Evolutionary conservation across 805 yeast genomes (phyloP).

Genomic region (Hyphopichia homilentoma): DNA sequence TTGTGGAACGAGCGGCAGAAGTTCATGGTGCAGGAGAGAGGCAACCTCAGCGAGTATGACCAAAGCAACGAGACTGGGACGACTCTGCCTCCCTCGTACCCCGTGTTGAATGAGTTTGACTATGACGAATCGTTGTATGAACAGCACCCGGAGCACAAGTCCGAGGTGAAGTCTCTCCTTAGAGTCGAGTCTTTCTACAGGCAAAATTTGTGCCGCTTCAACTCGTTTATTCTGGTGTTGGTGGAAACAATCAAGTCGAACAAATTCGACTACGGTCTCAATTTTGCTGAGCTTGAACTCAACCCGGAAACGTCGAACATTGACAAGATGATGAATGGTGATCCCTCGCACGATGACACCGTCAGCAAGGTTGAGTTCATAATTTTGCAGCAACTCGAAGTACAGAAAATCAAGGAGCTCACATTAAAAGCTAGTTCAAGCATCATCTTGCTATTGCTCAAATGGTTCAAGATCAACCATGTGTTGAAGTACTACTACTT

Average conservation of each 20-base stretch:
- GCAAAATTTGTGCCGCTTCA: conserved; percentile 49
- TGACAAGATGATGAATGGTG: conserved; percentile 5
- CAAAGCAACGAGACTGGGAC: too few relatives aligned
- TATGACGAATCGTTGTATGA: conserved; percentile 17
- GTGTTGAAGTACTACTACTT: conserved; percentile 75
- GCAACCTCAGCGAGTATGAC: conserved; percentile 28
- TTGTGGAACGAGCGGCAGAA: conserved; percentile 67
- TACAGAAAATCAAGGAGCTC: conserved; percentile 58
- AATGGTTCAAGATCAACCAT: conserved; percentile 81
- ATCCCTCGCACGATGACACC: conserved; percentile 8
- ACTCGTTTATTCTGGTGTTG: conserved; percentile 61
- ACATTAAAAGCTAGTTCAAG: conserved; percentile 57
- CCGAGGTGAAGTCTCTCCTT: conserved; percentile 40
- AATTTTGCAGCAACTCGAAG: conserved; percentile 46
- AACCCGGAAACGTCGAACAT: conserved; percentile 29
- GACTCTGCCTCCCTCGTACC: conserved; percentile 1
- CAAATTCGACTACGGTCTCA: conserved; percentile 32
- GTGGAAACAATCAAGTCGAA: conserved; percentile 61
- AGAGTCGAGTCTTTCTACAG: conserved; percentile 62
- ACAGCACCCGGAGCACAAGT: conserved; percentile 31
- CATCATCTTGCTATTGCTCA: conserved; percentile 48
- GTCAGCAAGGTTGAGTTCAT: conserved; percentile 18
- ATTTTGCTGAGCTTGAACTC: conserved; percentile 33
- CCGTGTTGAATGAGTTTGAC: conserved; percentile 16
- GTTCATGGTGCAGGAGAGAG: conserved; percentile 73